Conservation (phyloP, 306 rosid species). For the Glycine latifolia region DNA sequence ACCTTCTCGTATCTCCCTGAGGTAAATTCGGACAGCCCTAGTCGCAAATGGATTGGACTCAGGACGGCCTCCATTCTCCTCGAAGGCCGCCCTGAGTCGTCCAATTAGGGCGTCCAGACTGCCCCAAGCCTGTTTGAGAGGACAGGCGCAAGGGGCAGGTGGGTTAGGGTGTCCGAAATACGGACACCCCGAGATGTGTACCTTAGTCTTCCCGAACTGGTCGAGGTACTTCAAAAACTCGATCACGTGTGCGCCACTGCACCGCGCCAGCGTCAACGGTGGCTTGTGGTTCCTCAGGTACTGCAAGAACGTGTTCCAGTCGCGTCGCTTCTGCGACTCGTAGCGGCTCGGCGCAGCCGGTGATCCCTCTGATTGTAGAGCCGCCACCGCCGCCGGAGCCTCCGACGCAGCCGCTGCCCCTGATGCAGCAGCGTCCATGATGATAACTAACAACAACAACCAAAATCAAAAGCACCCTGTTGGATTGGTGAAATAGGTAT, state of each 20-base stretch:
- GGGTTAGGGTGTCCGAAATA: constrained; percentile 87
- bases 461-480: too few species aligned
- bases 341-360: constrained; percentile 67
- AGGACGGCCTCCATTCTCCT: constrained; percentile 86
- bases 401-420: constrained; percentile 46
- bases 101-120: constrained; percentile 97
- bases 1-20: constrained; percentile 82
- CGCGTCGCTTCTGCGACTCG: constrained; percentile 94
- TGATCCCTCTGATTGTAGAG: background rate
- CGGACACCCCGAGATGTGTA: constrained; percentile 72
- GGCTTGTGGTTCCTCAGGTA: constrained; percentile 92
- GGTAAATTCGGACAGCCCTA: constrained; percentile 82
- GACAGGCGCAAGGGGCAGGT: constrained; percentile 89
- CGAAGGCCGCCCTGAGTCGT: constrained; percentile 92
- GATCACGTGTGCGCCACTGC: constrained; percentile 99
- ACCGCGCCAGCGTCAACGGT: constrained; percentile 79
- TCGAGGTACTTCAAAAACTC: constrained; percentile 91
- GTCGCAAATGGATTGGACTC: constrained; percentile 93
- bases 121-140: constrained; percentile 92
- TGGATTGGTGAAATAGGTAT: background rate
- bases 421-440: constrained; percentile 71
- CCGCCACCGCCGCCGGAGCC: background rate
- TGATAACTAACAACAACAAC: background rate
- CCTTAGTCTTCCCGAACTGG: constrained; percentile 96
- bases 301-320: constrained; percentile 98